These are phyloP conservation scores for Dothistroma septosporum DNA, from an alignment of 2,329 filamentous ascomycete genomes.

Conservation along the genomic window DNA sequence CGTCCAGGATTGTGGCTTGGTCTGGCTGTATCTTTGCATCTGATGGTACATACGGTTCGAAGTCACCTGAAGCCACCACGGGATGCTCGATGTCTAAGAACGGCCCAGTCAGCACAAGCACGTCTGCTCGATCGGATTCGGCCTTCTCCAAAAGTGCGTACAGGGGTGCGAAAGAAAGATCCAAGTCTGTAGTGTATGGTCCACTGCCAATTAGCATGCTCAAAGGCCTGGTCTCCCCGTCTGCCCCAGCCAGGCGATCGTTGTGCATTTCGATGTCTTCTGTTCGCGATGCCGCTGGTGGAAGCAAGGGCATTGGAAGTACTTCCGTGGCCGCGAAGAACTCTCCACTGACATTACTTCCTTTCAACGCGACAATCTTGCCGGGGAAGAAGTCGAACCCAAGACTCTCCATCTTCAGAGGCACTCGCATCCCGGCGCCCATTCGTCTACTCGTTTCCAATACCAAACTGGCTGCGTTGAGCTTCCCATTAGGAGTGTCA, in stretches of 20 bases:
- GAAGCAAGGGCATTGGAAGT: constrained; percentile 69
- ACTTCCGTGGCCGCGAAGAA: constrained; percentile 78
- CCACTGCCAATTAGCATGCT: constrained; percentile 76
- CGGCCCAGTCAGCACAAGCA: constrained; percentile 74
- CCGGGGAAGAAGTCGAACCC: constrained; percentile 87
- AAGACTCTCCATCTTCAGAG: constrained; percentile 69
- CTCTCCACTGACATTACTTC: constrained; percentile 79
- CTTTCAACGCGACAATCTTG: constrained; percentile 82
- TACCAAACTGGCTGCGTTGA: constrained; percentile 80
- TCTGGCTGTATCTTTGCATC: constrained; percentile 53
- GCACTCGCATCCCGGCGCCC: constrained; percentile 76
- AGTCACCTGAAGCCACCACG: constrained; percentile 60
- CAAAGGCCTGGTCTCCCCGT: constrained; percentile 62
- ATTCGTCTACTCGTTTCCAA: constrained; percentile 82
- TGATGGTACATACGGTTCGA: constrained; percentile 43
- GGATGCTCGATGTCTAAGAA: constrained; percentile 93
- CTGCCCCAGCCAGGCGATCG: constrained; percentile 60
- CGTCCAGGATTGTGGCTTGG: constrained; percentile 70
- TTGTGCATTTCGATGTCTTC: constrained; percentile 64
- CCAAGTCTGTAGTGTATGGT: constrained; percentile 88
- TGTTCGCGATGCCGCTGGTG: constrained; percentile 66
- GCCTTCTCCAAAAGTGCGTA: constrained; percentile 76
- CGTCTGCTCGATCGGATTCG: constrained; percentile 69
- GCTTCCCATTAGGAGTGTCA: constrained; percentile 77
- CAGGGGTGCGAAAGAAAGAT: constrained; percentile 83